These are phyloP conservation scores for Sarcodon sp. DNA, from an alignment of 768 basidiomycete genomes.

Conservation along the genomic window DNA sequence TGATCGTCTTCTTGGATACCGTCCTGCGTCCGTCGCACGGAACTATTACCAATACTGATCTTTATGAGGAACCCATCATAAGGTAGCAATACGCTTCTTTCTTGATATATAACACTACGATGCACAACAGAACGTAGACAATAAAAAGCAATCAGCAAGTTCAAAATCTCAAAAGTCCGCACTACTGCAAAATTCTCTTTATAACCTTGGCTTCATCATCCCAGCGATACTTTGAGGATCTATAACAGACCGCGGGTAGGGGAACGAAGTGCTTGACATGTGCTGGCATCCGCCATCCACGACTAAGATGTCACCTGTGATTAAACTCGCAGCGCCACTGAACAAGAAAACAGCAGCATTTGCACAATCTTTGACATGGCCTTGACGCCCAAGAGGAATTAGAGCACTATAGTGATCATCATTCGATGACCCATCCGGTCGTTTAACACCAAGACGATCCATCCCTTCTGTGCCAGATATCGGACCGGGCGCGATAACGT, in stretches of 20 bases:
- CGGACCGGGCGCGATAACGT: slow-evolving; percentile 75
- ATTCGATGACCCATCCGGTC: slow-evolving; percentile 5
- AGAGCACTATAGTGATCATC: not conserved
- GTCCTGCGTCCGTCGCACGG: too few species aligned
- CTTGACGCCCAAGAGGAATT: slow-evolving; percentile 38
- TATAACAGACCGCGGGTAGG: slow-evolving; percentile 53
- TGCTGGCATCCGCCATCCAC: slow-evolving; percentile 60
- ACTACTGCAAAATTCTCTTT: not conserved
- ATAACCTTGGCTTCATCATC: slow-evolving; percentile 35
- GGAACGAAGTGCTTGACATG: slow-evolving; percentile 30
- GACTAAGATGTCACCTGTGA: slow-evolving; percentile 64
- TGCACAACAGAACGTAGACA: too few species aligned
- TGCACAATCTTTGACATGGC: slow-evolving; percentile 49
- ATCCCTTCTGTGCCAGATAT: slow-evolving; percentile 71
- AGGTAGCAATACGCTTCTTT: too few species aligned
- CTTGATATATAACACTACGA: too few species aligned
- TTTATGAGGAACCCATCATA: too few species aligned
- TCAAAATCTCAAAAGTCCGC: too few species aligned
- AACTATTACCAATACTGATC: too few species aligned
- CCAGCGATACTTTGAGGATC: slow-evolving; percentile 38
- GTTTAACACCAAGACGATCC: slow-evolving; percentile 33
- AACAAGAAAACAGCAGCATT: slow-evolving; percentile 72
- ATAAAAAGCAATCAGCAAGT: too few species aligned
- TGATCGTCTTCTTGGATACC: too few species aligned
- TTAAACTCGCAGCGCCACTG: slow-evolving; percentile 64